Evolutionary conservation across 192 early-diverging fungal genomes (phyloP).

Genomic region (Coemansia sp.): DNA sequence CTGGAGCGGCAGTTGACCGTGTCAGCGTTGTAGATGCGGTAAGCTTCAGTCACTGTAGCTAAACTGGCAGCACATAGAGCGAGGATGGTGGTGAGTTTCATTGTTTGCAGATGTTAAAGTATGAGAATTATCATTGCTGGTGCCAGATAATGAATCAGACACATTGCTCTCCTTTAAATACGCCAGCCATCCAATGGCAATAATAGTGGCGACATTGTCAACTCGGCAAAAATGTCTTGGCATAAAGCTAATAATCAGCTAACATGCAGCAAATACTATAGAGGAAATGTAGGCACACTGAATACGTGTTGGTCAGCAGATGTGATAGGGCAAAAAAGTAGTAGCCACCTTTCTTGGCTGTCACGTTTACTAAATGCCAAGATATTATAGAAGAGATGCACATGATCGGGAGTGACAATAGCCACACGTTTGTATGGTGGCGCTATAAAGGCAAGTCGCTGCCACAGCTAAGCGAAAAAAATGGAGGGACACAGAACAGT

Average conservation of each 20-base stretch:
- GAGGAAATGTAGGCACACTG: not conserved
- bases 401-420: too few relatives aligned
- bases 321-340: too few relatives aligned
- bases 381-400: too few relatives aligned
- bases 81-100: conserved; percentile 16
- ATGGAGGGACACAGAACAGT: too few relatives aligned
- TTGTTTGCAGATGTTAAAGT: not conserved
- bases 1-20: conserved; percentile 32
- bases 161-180: not conserved
- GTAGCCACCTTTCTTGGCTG: too few relatives aligned
- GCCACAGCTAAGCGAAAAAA: too few relatives aligned
- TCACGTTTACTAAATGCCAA: too few relatives aligned
- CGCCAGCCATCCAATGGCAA: not conserved
- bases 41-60: conserved; percentile 12
- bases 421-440: too few relatives aligned
- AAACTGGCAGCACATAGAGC: conserved; percentile 17
- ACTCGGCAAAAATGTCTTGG: conserved; percentile 17
- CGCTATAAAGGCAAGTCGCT: too few relatives aligned
- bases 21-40: conserved; percentile 30
- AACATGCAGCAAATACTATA: not conserved
- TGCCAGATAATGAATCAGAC: not conserved
- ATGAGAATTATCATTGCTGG: not conserved
- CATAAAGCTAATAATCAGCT: not conserved
- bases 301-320: not conserved
- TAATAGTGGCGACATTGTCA: conserved; percentile 11